These are phyloP conservation scores for Davidsoniella neocaledoniae DNA, from an alignment of 2,329 filamentous ascomycete genomes.

Conservation along the genomic window DNA sequence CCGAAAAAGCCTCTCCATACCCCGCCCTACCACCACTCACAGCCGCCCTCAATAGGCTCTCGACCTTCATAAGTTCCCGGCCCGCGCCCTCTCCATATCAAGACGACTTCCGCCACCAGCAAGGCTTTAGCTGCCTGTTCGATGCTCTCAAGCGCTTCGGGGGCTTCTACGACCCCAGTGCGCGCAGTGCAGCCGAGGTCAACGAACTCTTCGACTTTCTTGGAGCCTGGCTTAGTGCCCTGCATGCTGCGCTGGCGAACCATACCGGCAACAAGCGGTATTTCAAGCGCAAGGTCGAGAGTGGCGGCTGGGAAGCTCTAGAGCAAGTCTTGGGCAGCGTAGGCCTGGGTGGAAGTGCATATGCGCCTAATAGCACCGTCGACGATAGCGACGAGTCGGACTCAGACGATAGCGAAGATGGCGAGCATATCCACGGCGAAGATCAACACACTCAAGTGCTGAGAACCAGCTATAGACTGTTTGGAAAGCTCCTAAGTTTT, in stretches of 20 bases:
- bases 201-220: slow-evolving; percentile 50
- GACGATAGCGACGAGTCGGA: neutral
- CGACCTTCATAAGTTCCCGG: slow-evolving; percentile 40
- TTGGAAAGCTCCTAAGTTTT: slow-evolving; percentile 68
- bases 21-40: slow-evolving; percentile 32
- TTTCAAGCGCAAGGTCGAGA: slow-evolving; percentile 60
- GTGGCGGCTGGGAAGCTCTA: slow-evolving; percentile 62
- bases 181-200: slow-evolving; percentile 44
- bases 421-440: neutral
- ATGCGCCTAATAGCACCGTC: too few species aligned
- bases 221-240: slow-evolving; percentile 52
- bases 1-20: slow-evolving; percentile 19
- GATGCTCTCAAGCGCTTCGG: slow-evolving; percentile 52
- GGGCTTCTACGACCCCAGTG: slow-evolving; percentile 57
- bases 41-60: slow-evolving; percentile 45
- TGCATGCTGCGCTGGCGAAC: slow-evolving; percentile 58
- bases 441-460: slow-evolving; percentile 30
- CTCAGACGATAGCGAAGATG: neutral
- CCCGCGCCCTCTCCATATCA: slow-evolving; percentile 36
- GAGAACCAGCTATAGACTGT: slow-evolving; percentile 55
- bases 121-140: slow-evolving; percentile 62
- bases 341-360: slow-evolving; percentile 45
- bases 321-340: slow-evolving; percentile 56
- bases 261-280: slow-evolving; percentile 80
- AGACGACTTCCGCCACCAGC: slow-evolving; percentile 68